A percentile compares a stretch with the other conserved stretches of the same genome.
Evolutionary conservation across 2,329 filamentous ascomycete genomes (phyloP).

Genomic region (Colletotrichum zoysiae): DNA sequence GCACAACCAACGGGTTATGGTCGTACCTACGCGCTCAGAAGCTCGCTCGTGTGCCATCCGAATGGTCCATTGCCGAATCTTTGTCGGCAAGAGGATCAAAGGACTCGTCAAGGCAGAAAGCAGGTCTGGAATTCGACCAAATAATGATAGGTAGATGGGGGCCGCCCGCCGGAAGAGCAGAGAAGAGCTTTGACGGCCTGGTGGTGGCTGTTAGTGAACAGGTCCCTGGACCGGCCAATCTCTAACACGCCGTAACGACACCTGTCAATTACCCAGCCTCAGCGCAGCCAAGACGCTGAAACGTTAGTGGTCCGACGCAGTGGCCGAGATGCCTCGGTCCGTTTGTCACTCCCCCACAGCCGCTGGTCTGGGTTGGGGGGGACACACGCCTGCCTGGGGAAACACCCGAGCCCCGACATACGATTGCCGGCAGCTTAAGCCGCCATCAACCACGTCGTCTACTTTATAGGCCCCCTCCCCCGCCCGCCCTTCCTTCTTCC

Average conservation of each 20-base stretch:
- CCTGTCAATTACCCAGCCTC: conserved; percentile 20
- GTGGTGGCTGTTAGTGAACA: conserved; percentile 7
- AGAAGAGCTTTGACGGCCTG: neutral
- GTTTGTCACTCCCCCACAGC: conserved; percentile 35
- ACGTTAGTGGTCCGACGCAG: conserved; percentile 18
- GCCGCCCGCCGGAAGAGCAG: neutral
- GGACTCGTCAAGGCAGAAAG: neutral
- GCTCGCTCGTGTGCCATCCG: conserved; percentile 7
- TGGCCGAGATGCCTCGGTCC: conserved; percentile 41
- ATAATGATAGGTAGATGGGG: neutral
- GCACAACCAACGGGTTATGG: neutral
- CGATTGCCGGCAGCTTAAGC: conserved; percentile 39
- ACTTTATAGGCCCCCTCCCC: conserved; percentile 23
- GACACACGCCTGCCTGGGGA: conserved; percentile 23
- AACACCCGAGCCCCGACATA: conserved; percentile 33
- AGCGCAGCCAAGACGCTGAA: neutral
- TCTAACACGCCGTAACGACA: conserved; percentile 17
- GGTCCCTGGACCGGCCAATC: fast-evolving
- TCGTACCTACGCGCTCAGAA: conserved; percentile 12
- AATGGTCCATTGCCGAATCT: neutral
- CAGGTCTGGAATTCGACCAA: conserved; percentile 9
- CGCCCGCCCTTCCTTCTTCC: conserved; percentile 3
- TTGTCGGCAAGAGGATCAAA: neutral
- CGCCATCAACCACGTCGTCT: conserved; percentile 36
- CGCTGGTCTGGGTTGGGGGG: conserved; percentile 13